These are phyloP conservation scores for Microsporum ferrugineum DNA, from an alignment of 2,329 filamentous ascomycete genomes.

Conservation along the genomic window DNA sequence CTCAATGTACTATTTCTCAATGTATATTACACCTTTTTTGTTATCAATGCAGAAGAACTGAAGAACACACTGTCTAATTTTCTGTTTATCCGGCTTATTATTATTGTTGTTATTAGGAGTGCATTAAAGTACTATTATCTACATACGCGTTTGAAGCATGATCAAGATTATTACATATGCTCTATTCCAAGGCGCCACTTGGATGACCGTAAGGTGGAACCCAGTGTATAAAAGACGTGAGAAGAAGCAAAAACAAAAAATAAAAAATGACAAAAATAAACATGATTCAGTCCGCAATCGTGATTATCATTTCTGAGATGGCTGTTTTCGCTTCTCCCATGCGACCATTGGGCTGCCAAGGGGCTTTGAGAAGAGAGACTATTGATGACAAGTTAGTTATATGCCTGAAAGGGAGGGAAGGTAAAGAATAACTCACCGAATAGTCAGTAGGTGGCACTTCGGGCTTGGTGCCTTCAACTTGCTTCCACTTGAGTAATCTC, in stretches of 20 bases:
- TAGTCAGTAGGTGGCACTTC: slow-evolving; percentile 44
- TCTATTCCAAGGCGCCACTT: not conserved
- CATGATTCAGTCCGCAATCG: slow-evolving; percentile 1
- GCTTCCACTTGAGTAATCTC: slow-evolving; percentile 67
- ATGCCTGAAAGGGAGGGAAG: not conserved
- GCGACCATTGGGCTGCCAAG: slow-evolving; percentile 55
- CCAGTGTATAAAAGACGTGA: not conserved
- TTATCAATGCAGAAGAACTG: not conserved
- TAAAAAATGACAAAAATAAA: slow-evolving; percentile 18
- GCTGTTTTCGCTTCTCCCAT: slow-evolving; percentile 14
- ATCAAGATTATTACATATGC: slow-evolving; percentile 3
- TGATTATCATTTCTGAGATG: slow-evolving; percentile 9
- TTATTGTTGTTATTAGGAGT: not conserved
- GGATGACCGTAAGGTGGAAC: not conserved
- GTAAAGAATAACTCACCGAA: slow-evolving; percentile 29
- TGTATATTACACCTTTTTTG: slow-evolving; percentile 1
- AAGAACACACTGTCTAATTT: not conserved
- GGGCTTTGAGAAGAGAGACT: slow-evolving; percentile 60
- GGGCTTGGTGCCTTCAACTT: slow-evolving; percentile 46
- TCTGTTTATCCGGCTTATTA: not conserved
- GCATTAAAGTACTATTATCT: not conserved
- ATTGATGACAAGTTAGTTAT: slow-evolving; percentile 10
- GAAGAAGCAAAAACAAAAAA: slow-evolving; percentile 9
- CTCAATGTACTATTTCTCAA: not conserved
- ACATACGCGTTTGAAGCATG: not conserved